These are phyloP conservation scores for Russula brevipes DNA, from an alignment of 768 basidiomycete genomes.

Conservation along the genomic window DNA sequence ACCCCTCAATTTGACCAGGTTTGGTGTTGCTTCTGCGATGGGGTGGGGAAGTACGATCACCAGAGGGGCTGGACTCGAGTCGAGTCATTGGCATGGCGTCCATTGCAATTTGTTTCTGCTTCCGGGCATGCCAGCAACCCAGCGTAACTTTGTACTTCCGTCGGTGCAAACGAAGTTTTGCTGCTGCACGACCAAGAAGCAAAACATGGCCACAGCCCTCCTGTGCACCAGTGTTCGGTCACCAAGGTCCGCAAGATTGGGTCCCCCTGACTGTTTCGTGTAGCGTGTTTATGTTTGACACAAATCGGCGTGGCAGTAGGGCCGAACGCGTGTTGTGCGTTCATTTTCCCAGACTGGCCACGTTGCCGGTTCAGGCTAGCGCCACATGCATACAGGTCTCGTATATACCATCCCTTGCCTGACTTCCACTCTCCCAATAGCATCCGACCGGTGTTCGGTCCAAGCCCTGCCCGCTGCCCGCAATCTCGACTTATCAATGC, in stretches of 20 bases:
- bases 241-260: neutral
- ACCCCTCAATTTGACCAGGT: conserved; percentile 31
- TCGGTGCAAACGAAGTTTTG: neutral
- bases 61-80: conserved; percentile 1
- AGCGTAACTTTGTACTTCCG: neutral
- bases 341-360: neutral
- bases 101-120: conserved; percentile 11
- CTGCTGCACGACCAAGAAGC: neutral
- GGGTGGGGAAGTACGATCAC: conserved; percentile 7
- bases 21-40: conserved; percentile 15
- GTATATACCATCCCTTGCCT: neutral
- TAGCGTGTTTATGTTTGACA: neutral
- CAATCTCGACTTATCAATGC: neutral
- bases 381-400: neutral
- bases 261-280: neutral
- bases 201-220: neutral
- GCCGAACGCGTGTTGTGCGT: conserved; percentile 9
- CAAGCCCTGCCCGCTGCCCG: neutral
- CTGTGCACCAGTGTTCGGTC: neutral
- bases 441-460: neutral
- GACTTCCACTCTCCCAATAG: neutral
- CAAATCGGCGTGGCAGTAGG: neutral
- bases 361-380: conserved; percentile 5
- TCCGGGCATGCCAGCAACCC: neutral
- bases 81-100: neutral